Percentiles rank a stretch among this genome's conserved stretches.
These are phyloP conservation scores for Phytophthora chlamydospora DNA, from an alignment of 352 stramenopile genomes.

Conservation along the genomic window DNA sequence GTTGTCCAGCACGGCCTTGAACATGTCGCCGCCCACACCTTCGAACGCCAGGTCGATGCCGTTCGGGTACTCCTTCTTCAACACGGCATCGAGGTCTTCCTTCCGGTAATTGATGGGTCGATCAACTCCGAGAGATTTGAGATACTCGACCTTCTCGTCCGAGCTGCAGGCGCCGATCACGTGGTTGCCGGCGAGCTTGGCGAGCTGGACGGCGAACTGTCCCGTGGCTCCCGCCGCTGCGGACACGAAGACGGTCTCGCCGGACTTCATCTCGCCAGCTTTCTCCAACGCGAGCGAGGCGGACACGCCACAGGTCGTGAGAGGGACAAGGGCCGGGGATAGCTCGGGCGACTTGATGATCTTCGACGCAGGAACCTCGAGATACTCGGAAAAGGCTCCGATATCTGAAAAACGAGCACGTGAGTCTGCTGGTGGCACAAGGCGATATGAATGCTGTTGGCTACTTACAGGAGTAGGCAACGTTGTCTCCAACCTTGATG, in stretches of 20 bases:
- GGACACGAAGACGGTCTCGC: slow-evolving; percentile 27
- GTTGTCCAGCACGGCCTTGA: slow-evolving; percentile 27
- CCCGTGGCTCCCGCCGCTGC: slow-evolving; percentile 24
- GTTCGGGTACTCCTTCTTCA: slow-evolving; percentile 46
- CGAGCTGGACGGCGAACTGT: slow-evolving; percentile 25
- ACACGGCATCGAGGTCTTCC: slow-evolving; percentile 35
- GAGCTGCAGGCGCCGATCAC: slow-evolving; percentile 28
- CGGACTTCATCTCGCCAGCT: slow-evolving; percentile 25
- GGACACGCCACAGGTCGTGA: slow-evolving; percentile 47
- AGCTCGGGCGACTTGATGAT: slow-evolving; percentile 36
- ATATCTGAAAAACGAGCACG: slow-evolving; percentile 20
- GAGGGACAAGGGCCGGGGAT: slow-evolving; percentile 30
- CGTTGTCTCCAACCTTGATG: slow-evolving; percentile 46
- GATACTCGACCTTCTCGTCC: slow-evolving; percentile 24
- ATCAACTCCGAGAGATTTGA: slow-evolving; percentile 39
- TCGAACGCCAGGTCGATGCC: slow-evolving; percentile 44
- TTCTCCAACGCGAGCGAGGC: slow-evolving; percentile 35
- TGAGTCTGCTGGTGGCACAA: background rate
- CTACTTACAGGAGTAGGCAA: slow-evolving; percentile 44
- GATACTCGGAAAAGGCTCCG: slow-evolving; percentile 60
- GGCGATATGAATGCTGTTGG: background rate
- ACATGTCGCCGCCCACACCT: slow-evolving; percentile 26
- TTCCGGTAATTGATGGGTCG: slow-evolving; percentile 77
- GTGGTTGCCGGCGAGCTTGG: slow-evolving; percentile 29
- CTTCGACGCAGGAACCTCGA: slow-evolving; percentile 36